These are phyloP conservation scores for Lactarius vividus DNA, from an alignment of 768 basidiomycete species.

Conservation along the genomic window DNA sequence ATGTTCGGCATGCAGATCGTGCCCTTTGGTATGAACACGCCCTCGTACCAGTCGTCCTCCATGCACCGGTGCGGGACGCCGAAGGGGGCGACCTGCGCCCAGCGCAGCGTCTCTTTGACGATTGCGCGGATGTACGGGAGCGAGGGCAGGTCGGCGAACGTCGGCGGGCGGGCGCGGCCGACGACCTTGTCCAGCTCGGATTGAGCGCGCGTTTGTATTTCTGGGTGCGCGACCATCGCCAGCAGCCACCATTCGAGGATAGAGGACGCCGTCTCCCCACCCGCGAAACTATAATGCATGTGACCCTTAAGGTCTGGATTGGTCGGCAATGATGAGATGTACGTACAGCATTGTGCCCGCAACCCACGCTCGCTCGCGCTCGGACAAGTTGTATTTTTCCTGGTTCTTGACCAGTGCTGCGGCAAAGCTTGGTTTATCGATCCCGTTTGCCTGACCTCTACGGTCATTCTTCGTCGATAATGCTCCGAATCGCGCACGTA, in stretches of 20 bases:
- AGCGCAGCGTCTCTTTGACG: slow-evolving; percentile 36
- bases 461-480: too few relatives aligned
- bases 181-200: slow-evolving; percentile 42
- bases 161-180: slow-evolving; percentile 37
- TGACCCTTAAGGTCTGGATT: not conserved
- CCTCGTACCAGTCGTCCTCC: slow-evolving; percentile 19
- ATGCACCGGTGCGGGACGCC: slow-evolving; percentile 16
- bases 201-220: slow-evolving; percentile 39
- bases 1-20: slow-evolving; percentile 4
- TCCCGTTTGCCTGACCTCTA: not conserved
- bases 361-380: slow-evolving; percentile 23
- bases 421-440: slow-evolving; percentile 9
- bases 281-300: not conserved
- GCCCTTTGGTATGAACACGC: slow-evolving; percentile 23
- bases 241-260: slow-evolving; percentile 38
- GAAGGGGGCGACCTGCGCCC: slow-evolving; percentile 31
- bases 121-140: slow-evolving; percentile 41
- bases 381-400: slow-evolving; percentile 7
- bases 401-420: slow-evolving; percentile 12
- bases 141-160: slow-evolving; percentile 32
- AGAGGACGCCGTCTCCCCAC: slow-evolving; percentile 9
- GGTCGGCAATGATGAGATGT: not conserved
- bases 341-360: slow-evolving; percentile 23
- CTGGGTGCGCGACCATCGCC: slow-evolving; percentile 41
- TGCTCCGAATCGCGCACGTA: too few relatives aligned